Evolutionary conservation across 148 eudicot species (phyloP).

Genomic region (Spergularia marina): DNA sequence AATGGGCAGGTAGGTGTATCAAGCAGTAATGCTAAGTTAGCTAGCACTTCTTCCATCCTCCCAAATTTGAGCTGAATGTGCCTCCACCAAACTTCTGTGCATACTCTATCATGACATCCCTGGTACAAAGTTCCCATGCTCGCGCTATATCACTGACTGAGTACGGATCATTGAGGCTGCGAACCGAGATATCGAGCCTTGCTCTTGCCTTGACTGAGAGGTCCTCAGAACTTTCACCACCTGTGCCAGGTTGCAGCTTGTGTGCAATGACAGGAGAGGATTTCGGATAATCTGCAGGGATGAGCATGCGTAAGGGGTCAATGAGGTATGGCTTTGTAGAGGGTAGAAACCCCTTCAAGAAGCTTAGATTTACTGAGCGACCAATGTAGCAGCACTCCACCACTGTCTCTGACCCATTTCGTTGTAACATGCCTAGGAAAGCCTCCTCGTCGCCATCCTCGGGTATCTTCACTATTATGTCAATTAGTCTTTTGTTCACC

Average conservation of each 20-base stretch:
- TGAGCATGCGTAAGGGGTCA: slow-evolving; percentile 20
- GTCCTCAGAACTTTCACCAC: not conserved
- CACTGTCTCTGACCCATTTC: slow-evolving; percentile 4
- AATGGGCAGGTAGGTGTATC: not conserved
- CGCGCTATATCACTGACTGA: slow-evolving; percentile 34
- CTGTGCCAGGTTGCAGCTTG: not conserved
- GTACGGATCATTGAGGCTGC: slow-evolving; percentile 17
- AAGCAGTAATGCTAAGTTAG: slow-evolving; percentile 1
- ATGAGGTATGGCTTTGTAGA: slow-evolving; percentile 4
- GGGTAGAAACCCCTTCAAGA: slow-evolving; percentile 1
- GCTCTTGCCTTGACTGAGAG: slow-evolving; percentile 14
- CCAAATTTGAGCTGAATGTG: slow-evolving; percentile 34
- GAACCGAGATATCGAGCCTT: slow-evolving; percentile 1
- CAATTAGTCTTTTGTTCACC: slow-evolving; percentile 21
- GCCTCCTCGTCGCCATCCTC: slow-evolving; percentile 1
- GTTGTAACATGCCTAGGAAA: not conserved
- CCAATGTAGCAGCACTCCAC: slow-evolving; percentile 21
- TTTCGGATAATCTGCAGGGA: slow-evolving; percentile 21
- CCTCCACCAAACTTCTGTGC: slow-evolving; percentile 41
- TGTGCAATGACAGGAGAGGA: slow-evolving; percentile 19
- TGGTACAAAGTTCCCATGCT: slow-evolving; percentile 39
- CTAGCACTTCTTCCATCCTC: slow-evolving; percentile 30
- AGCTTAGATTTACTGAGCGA: slow-evolving; percentile 11
- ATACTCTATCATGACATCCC: slow-evolving; percentile 30
- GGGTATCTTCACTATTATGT: slow-evolving; percentile 17